Evolutionary conservation across 2,329 filamentous ascomycete genomes (phyloP).

Genomic region (Venturiaceae sp.): DNA sequence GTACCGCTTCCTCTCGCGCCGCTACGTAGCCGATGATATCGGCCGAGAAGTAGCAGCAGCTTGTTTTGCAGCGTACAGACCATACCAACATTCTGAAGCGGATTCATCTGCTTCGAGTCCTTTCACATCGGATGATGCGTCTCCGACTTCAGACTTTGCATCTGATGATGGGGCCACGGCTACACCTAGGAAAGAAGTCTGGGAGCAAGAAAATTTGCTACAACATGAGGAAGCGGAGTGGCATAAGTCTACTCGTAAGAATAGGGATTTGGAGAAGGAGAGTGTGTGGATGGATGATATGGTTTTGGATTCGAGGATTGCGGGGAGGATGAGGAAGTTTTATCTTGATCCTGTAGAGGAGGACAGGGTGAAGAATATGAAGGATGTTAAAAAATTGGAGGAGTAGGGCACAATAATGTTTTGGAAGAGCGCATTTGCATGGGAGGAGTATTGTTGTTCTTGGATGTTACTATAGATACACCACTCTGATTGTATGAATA

Average conservation of each 20-base stretch:
- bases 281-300: slow-evolving; percentile 68
- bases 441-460: neutral
- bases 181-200: slow-evolving; percentile 12
- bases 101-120: slow-evolving; percentile 54
- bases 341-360: slow-evolving; percentile 36
- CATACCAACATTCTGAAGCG: slow-evolving; percentile 60
- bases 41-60: slow-evolving; percentile 80
- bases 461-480: neutral
- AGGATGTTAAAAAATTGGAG: neutral
- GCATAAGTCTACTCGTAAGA: slow-evolving; percentile 64
- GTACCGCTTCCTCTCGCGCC: slow-evolving; percentile 77
- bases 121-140: slow-evolving; percentile 21
- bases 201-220: slow-evolving; percentile 58
- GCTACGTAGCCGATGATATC: slow-evolving; percentile 75
- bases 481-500: neutral
- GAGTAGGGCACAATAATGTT: neutral
- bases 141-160: slow-evolving; percentile 13
- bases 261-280: slow-evolving; percentile 46
- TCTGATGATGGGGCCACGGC: slow-evolving; percentile 17
- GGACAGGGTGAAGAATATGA: neutral
- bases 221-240: slow-evolving; percentile 68
- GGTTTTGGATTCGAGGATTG: slow-evolving; percentile 66
- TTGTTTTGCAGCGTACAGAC: slow-evolving; percentile 53
- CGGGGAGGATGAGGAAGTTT: slow-evolving; percentile 71
- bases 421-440: neutral